Evolutionary conservation across 75 land plant species (phyloP).

Genomic region (Selaginella moellendorffii): DNA sequence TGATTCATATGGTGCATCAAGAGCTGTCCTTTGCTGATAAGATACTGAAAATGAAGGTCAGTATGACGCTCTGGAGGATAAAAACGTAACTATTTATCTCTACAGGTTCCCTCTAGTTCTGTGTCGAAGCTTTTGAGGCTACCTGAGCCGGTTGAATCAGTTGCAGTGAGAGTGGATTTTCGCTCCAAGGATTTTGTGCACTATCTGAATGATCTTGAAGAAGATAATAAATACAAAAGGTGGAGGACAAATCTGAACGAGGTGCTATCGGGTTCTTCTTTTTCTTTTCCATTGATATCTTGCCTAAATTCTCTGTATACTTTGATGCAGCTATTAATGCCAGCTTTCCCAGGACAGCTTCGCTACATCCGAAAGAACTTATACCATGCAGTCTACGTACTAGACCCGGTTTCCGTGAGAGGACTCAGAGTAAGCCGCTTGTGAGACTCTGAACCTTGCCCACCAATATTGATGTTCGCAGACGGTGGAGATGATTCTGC

Average conservation of each 20-base stretch:
- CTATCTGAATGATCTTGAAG: conserved; percentile 84
- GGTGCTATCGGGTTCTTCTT: conserved; percentile 20
- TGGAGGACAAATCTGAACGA: conserved; percentile 91
- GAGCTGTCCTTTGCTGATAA: conserved; percentile 75
- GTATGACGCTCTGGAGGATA: too few relatives aligned
- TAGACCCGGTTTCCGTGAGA: conserved; percentile 73
- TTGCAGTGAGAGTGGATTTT: conserved; percentile 63
- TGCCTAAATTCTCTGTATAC: not conserved
- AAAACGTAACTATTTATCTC: too few relatives aligned
- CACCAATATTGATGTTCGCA: conserved; percentile 18
- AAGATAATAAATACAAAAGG: conserved; percentile 67
- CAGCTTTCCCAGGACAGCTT: conserved; percentile 88
- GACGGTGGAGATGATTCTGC: conserved; percentile 43
- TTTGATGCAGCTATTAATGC: conserved; percentile 66
- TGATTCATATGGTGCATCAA: conserved; percentile 69
- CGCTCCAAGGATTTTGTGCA: conserved; percentile 65
- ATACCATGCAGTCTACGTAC: conserved; percentile 77
- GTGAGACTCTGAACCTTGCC: not conserved
- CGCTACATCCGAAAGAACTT: conserved; percentile 90
- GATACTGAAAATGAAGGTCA: conserved; percentile 54
- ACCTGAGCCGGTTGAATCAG: conserved; percentile 42
- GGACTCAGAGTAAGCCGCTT: conserved; percentile 46
- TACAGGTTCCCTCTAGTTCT: conserved; percentile 50
- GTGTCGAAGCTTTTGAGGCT: conserved; percentile 39
- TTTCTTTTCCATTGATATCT: not conserved